These are phyloP conservation scores for Triglochin maritima DNA, from an alignment of 106 monocot genomes.

Conservation along the genomic window DNA sequence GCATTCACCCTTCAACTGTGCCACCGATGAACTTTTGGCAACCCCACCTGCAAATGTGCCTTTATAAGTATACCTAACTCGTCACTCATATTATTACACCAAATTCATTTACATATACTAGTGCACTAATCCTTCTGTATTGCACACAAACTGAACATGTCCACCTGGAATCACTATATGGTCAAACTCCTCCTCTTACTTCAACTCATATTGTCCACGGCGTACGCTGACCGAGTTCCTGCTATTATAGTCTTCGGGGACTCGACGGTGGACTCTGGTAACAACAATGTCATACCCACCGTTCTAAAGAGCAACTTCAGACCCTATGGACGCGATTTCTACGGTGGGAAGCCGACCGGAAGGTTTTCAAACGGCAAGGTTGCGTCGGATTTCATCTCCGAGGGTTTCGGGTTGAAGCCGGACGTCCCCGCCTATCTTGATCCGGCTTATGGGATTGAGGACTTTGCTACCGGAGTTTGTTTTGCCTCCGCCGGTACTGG, in stretches of 20 bases:
- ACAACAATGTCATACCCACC: constrained; percentile 19
- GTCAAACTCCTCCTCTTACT: no score
- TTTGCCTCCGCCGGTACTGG: constrained; percentile 27
- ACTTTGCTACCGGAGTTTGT: constrained; percentile 21
- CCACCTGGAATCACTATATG: no score
- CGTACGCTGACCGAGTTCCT: neutral
- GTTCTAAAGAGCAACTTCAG: constrained; percentile 25
- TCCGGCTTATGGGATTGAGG: constrained; percentile 14
- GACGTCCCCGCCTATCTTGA: constrained; percentile 24
- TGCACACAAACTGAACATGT: no score
- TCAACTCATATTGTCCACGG: no score
- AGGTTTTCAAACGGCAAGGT: constrained; percentile 23
- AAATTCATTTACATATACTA: no score
- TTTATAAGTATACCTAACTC: no score
- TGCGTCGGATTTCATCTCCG: constrained; percentile 24
- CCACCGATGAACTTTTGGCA: no score
- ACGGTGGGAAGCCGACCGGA: constrained; percentile 19
- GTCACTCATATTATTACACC: no score
- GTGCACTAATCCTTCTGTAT: no score
- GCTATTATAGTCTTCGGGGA: constrained; percentile 22
- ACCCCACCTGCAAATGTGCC: no score
- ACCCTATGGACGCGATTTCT: constrained; percentile 25
- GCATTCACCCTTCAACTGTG: no score
- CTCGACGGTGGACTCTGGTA: constrained; percentile 24
- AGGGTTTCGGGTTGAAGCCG: constrained; percentile 15